Conservation (phyloP, 2,329 filamentous ascomycete genomes). For the Stylonectria norvegica region DNA sequence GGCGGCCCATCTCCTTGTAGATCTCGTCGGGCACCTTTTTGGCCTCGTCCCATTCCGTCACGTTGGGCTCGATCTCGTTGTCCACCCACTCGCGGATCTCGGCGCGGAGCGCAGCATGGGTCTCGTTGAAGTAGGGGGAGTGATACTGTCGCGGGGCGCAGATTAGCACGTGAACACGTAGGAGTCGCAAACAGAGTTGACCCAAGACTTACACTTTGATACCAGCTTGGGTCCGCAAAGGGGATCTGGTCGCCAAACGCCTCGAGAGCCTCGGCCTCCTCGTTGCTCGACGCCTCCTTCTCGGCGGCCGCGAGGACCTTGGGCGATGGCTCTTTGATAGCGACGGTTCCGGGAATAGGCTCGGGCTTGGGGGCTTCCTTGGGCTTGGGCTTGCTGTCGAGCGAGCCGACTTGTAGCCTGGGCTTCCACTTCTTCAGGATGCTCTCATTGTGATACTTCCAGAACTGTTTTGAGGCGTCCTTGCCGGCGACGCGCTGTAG, state of each 20-base stretch:
- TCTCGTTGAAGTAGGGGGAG: slow-evolving; percentile 94
- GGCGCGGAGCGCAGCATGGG: slow-evolving; percentile 83
- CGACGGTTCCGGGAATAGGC: slow-evolving; percentile 37
- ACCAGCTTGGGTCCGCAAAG: slow-evolving; percentile 91
- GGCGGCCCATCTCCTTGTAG: slow-evolving; percentile 92
- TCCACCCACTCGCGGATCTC: slow-evolving; percentile 94
- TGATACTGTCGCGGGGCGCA: slow-evolving; percentile 66
- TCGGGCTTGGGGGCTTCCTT: slow-evolving; percentile 45
- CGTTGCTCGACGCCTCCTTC: slow-evolving; percentile 44
- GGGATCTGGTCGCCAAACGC: slow-evolving; percentile 83
- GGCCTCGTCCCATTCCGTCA: slow-evolving; percentile 95
- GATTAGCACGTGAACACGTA: slow-evolving; percentile 9
- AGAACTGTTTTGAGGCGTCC: slow-evolving; percentile 65
- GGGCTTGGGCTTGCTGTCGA: slow-evolving; percentile 78
- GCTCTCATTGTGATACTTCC: slow-evolving; percentile 78
- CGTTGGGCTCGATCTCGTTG: slow-evolving; percentile 80
- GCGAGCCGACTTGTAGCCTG: slow-evolving; percentile 76
- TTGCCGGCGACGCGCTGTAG: slow-evolving; percentile 61
- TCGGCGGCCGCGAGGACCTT: slow-evolving; percentile 32
- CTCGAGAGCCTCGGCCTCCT: slow-evolving; percentile 71
- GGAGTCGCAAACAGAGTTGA: neutral
- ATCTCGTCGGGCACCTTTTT: slow-evolving; percentile 84
- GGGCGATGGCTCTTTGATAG: slow-evolving; percentile 35
- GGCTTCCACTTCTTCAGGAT: slow-evolving; percentile 83
- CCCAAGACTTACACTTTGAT: slow-evolving; percentile 69